Base-by-base conservation (phyloP, 352 stramenopile species). In the Pythium brachiatum region DNA sequence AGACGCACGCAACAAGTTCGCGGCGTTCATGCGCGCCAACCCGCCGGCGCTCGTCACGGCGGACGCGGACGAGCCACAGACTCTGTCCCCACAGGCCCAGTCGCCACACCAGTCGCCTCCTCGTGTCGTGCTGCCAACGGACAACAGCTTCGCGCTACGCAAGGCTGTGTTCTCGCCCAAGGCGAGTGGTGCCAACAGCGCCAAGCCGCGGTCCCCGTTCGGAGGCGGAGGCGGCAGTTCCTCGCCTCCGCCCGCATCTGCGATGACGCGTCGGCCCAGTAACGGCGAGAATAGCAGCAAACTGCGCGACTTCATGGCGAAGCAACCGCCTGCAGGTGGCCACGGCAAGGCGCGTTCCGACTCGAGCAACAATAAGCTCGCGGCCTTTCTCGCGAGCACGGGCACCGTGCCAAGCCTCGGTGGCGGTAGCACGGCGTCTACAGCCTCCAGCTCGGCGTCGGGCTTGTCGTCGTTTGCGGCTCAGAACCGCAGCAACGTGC, bases 11-110 rank as follows among this genome's bases (percentile, higher is more conserved):
- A 89, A 88, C 66, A 94, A 94, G 62, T 90, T 94, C 50, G 81
- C 84, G 23, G 81, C 81, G 21, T 94, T 94, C 56, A 88, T 94
- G 79, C 76, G 79, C 47, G 70, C 81, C n/a, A 90, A 90, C 32
- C 82, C 84, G 16, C 77, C 82, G 16, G 47, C 75, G 52, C 51
- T 56, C 53, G 39, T 52, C 60, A 7, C 47, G 38, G n/a, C 48
- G 64, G 44, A 66, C 48, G 16, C 70, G 51, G 18, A 56, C 8
- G n/a, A 39, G 26, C 11, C 31, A 44, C 47, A n/a, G n/a, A n/a
- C n/a, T n/a, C n/a, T 72, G 29, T 53, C 53, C 29, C 38, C 72
- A 25, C 34, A 60, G n/a, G n/a, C 38, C 5, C 57, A 34, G 32
- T 46, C 43, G 44, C 46, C 52, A 2, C 29, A 4, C 6, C 23